Evolutionary conservation across 1,284 basidiomycete species (phyloP).

Genomic region (Erythrobasidium hasegawianum): DNA sequence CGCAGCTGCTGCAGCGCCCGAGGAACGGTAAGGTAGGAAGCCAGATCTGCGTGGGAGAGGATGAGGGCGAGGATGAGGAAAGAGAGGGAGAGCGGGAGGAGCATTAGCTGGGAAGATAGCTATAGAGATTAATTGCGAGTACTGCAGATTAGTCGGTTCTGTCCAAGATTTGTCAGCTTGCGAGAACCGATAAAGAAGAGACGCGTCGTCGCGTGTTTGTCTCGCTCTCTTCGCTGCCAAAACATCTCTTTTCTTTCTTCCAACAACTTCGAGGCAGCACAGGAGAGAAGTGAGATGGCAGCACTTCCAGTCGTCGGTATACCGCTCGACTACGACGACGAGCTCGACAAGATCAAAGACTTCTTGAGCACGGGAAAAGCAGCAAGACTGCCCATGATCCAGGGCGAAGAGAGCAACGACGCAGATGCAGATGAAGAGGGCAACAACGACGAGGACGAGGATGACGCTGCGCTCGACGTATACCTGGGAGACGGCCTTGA

Average conservation of each 20-base stretch:
- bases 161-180: too few species aligned
- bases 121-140: too few species aligned
- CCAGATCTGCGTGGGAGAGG: not conserved
- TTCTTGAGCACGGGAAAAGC: conserved; percentile 63
- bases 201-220: too few species aligned
- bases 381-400: conserved; percentile 8
- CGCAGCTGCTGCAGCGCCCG: too few species aligned
- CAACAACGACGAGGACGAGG: conserved; percentile 57
- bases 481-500: conserved; percentile 51
- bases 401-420: conserved; percentile 10
- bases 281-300: conserved; percentile 32
- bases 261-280: not conserved
- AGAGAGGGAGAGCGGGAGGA: too few species aligned
- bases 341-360: conserved; percentile 59
- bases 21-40: not conserved
- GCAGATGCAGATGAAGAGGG: conserved; percentile 34
- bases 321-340: conserved; percentile 54
- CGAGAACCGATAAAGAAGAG: too few species aligned
- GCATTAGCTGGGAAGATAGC: too few species aligned
- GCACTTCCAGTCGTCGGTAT: conserved; percentile 57
- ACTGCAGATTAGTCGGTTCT: too few species aligned
- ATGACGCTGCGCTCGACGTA: conserved; percentile 53
- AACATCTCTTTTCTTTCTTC: not conserved
- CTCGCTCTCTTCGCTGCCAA: too few species aligned
- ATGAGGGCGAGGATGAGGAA: too few species aligned